These are phyloP conservation scores for Trichoderma lentiforme DNA, from an alignment of 2,329 filamentous ascomycete genomes.

Conservation along the genomic window DNA sequence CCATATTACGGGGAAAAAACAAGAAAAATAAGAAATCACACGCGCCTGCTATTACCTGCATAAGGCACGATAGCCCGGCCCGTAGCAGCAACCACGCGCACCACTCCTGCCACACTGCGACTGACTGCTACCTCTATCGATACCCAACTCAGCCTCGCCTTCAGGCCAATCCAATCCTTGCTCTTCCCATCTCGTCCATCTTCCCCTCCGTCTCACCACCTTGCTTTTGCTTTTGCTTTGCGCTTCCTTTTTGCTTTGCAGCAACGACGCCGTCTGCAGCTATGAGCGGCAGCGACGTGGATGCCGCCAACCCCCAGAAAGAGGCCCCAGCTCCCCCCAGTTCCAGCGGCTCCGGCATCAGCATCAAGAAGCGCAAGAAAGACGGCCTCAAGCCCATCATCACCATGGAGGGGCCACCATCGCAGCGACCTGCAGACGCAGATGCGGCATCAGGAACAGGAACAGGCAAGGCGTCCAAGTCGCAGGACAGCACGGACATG, in stretches of 20 bases:
- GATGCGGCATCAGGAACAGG: conserved; percentile 13
- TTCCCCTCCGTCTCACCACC: not conserved
- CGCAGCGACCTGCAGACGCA: not conserved
- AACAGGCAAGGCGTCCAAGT: not conserved
- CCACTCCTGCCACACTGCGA: not conserved
- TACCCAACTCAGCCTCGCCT: not conserved
- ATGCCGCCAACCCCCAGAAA: conserved; percentile 28
- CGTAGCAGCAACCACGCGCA: not conserved
- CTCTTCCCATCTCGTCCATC: not conserved
- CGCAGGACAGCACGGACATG: not conserved
- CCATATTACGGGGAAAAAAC: not conserved
- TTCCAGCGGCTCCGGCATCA: conserved; percentile 31
- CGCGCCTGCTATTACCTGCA: not conserved
- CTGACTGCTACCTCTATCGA: not conserved
- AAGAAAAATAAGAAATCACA: not conserved
- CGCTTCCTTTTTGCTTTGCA: not conserved
- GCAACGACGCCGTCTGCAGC: conserved; percentile 5
- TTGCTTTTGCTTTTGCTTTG: not conserved
- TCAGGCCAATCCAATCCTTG: not conserved
- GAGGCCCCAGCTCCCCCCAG: conserved; percentile 14
- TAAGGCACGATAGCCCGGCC: not conserved
- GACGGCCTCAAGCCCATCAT: conserved; percentile 72
- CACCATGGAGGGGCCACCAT: conserved; percentile 54
- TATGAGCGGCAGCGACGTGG: conserved; percentile 30
- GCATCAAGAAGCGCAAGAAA: conserved; percentile 71